Evolutionary conservation across 352 stramenopile genomes (phyloP).

Genomic region (Pythium rishiriense): DNA sequence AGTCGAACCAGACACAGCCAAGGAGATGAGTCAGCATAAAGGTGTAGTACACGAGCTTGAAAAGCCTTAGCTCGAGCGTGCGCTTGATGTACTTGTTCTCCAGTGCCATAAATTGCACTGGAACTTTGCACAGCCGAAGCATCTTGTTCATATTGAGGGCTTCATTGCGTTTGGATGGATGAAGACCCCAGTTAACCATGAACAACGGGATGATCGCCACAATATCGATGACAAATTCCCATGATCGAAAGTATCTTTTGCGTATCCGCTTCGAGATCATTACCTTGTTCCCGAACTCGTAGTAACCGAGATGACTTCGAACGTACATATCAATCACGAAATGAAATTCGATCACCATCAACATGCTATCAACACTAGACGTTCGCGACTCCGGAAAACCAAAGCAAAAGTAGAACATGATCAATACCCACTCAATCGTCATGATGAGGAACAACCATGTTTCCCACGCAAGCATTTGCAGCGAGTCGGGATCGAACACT

Average conservation of each 20-base stretch:
- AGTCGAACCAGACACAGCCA: conserved; percentile 69
- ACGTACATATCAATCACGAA: conserved; percentile 66
- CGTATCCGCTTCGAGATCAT: conserved; percentile 46
- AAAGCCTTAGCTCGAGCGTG: conserved; percentile 58
- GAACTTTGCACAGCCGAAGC: conserved; percentile 55
- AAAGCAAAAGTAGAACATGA: conserved; percentile 56
- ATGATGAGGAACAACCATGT: conserved; percentile 55
- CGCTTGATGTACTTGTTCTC: conserved; percentile 68
- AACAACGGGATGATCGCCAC: conserved; percentile 53
- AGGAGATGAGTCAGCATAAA: conserved; percentile 61
- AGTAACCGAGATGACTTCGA: conserved; percentile 50
- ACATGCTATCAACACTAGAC: conserved; percentile 27
- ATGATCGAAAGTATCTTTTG: conserved; percentile 47
- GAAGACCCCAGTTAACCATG: conserved; percentile 42
- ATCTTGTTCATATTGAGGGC: conserved; percentile 74
- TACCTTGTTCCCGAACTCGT: conserved; percentile 74
- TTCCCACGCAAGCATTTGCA: conserved; percentile 54
- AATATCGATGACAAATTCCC: conserved; percentile 45
- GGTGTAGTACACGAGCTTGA: conserved; percentile 79
- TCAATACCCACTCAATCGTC: conserved; percentile 47
- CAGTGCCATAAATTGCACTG: conserved; percentile 45
- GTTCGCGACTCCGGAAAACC: conserved; percentile 16
- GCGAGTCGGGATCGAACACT: conserved; percentile 58
- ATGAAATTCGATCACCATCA: conserved; percentile 40
- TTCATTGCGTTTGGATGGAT: conserved; percentile 25